phyloP scores from a whole-genome alignment of 352 stramenopile genomes.

The Hyaloperonospora arabidopsidis region DNA sequence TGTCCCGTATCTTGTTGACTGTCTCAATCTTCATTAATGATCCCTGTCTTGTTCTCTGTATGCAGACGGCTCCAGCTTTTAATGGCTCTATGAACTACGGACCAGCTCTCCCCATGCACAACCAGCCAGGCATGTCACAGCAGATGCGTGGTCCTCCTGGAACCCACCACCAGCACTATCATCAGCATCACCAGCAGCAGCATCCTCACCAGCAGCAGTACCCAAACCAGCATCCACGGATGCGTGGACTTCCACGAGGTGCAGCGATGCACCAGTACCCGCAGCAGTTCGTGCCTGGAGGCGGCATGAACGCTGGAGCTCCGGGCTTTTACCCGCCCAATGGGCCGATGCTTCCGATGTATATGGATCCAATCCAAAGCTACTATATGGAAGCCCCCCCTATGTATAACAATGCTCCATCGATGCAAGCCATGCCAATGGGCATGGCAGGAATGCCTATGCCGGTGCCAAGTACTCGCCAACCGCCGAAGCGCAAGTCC shows the following conservation, averaged over 20 bases:
- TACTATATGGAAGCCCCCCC: constrained; percentile 29
- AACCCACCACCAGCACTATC: constrained; percentile 20
- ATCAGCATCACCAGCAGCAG: too few species aligned
- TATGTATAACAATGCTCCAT: constrained; percentile 34
- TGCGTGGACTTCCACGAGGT: constrained; percentile 33
- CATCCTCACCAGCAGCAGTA: too few species aligned
- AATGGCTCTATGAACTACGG: constrained; percentile 36
- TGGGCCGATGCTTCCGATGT: constrained; percentile 37
- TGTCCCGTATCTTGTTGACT: not conserved
- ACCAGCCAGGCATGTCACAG: constrained; percentile 30
- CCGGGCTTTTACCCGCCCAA: constrained; percentile 44
- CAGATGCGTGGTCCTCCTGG: constrained; percentile 46
- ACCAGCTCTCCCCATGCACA: constrained; percentile 22
- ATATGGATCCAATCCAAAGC: constrained; percentile 33
- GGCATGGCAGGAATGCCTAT: constrained; percentile 33
- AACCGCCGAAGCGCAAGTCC: constrained; percentile 36
- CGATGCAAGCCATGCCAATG: constrained; percentile 42
- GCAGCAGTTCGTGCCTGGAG: constrained; percentile 33
- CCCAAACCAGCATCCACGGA: constrained; percentile 21
- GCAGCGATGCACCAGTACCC: constrained; percentile 22
- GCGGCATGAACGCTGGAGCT: constrained; percentile 29
- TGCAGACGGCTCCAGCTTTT: constrained; percentile 32
- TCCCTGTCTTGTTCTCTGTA: too few species aligned
- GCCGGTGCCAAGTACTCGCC: constrained; percentile 27
- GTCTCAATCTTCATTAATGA: not conserved